phyloP scores from a whole-genome alignment of 202 grass and related monocot genomes.

The Tripidium arundinaceum region DNA sequence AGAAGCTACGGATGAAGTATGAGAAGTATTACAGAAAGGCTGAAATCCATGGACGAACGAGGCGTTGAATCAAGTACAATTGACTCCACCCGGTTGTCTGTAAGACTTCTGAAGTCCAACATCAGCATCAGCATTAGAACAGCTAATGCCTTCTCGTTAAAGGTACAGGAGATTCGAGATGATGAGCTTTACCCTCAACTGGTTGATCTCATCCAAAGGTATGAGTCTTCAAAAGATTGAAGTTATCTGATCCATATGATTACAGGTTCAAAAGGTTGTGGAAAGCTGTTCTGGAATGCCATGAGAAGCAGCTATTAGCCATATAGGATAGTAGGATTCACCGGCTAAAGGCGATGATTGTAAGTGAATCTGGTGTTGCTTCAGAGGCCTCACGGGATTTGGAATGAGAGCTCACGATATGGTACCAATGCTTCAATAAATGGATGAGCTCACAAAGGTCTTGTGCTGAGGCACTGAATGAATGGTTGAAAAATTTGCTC shows the following conservation, averaged over 20 bases:
- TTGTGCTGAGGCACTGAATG: slow-evolving; percentile 64
- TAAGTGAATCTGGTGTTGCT: slow-evolving; percentile 38
- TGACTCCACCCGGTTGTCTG: slow-evolving; percentile 22
- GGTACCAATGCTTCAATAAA: slow-evolving; percentile 62
- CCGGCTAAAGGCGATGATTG: slow-evolving; percentile 50
- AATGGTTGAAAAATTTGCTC: slow-evolving; percentile 69
- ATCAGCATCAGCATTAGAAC: slow-evolving; percentile 54
- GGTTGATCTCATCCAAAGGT: slow-evolving; percentile 61
- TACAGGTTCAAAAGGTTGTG: slow-evolving; percentile 75
- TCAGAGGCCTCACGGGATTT: slow-evolving; percentile 48
- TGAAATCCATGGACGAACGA: slow-evolving; percentile 47
- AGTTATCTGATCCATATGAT: slow-evolving; percentile 7
- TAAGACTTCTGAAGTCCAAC: slow-evolving; percentile 37
- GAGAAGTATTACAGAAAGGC: slow-evolving; percentile 44
- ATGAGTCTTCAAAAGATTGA: not conserved
- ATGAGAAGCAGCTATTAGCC: slow-evolving; percentile 63
- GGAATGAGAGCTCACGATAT: slow-evolving; percentile 70
- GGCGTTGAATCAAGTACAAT: slow-evolving; percentile 47
- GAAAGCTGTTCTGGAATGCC: slow-evolving; percentile 59
- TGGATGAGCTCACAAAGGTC: slow-evolving; percentile 66
- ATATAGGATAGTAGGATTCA: slow-evolving; percentile 48
- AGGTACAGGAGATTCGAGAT: slow-evolving; percentile 68
- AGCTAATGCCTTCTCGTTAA: slow-evolving; percentile 53
- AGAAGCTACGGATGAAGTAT: slow-evolving; percentile 58
- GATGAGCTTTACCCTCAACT: slow-evolving; percentile 82